A percentile compares a stretch with the other conserved stretches of the same genome.
phyloP scores from a whole-genome alignment of 2,329 filamentous ascomycete genomes.

The Neurospora sp. region DNA sequence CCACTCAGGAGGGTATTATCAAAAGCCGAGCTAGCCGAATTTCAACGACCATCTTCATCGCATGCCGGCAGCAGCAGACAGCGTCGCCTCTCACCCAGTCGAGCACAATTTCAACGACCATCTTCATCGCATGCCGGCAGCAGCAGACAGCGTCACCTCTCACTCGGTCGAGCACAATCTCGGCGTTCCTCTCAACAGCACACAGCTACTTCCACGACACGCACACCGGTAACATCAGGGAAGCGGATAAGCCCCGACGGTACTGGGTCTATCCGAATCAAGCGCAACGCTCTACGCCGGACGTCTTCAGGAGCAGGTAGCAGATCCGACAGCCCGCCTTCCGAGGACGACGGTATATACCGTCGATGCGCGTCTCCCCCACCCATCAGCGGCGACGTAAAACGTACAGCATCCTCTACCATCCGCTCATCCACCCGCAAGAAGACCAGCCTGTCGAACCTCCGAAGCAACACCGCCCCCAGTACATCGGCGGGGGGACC shows the following conservation, averaged over 20 bases:
- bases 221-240: conserved; percentile 30
- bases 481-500: background rate
- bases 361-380: conserved; percentile 31
- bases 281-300: conserved; percentile 39
- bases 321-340: conserved; percentile 36
- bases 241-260: conserved; percentile 34
- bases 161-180: conserved; percentile 36
- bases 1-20: conserved; percentile 81
- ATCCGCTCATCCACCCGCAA: conserved; percentile 27
- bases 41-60: conserved; percentile 44
- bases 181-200: conserved; percentile 46
- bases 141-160: background rate
- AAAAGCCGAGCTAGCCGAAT: conserved; percentile 76
- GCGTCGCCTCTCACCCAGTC: conserved; percentile 28
- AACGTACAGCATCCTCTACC: background rate
- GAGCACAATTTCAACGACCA: conserved; percentile 31
- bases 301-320: conserved; percentile 31
- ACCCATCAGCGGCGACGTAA: conserved; percentile 12
- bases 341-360: conserved; percentile 44
- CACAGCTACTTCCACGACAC: conserved; percentile 25
- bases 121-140: conserved; percentile 27
- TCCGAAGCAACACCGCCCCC: conserved; percentile 24
- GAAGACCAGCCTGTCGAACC: conserved; percentile 36
- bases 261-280: conserved; percentile 20
- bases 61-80: conserved; percentile 17